These are phyloP conservation scores for Fusarium robinianum DNA, from an alignment of 2,329 filamentous ascomycete genomes.

Conservation along the genomic window DNA sequence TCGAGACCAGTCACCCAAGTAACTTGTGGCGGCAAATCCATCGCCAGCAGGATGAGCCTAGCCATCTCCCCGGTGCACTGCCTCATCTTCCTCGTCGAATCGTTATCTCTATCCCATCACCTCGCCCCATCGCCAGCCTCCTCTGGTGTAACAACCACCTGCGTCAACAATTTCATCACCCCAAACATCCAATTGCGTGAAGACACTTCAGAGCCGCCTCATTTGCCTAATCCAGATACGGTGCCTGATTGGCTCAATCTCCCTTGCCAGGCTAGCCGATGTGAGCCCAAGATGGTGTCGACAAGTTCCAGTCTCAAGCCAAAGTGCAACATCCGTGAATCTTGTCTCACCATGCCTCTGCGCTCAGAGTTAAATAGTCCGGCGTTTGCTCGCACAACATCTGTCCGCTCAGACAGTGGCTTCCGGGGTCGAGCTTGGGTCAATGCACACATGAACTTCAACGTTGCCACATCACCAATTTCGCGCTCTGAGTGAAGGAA, in stretches of 20 bases:
- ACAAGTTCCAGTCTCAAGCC: constrained; percentile 24
- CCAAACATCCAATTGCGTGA: constrained; percentile 27
- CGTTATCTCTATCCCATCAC: constrained; percentile 1
- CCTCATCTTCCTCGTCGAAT: constrained; percentile 14
- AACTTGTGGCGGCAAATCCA: no score
- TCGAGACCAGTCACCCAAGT: no score
- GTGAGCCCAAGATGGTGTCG: constrained; percentile 21
- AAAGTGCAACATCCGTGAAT: no score
- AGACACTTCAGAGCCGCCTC: constrained; percentile 21
- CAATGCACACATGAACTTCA: no score
- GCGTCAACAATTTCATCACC: constrained; percentile 24
- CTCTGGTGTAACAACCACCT: constrained; percentile 10
- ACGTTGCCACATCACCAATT: neutral
- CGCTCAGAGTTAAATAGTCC: no score
- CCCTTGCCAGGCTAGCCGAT: constrained; percentile 3
- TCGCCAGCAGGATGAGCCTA: constrained; percentile 10
- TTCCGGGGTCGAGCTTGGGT: no score
- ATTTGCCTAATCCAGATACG: constrained; percentile 7
- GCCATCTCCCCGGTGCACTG: constrained; percentile 15
- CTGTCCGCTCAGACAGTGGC: no score
- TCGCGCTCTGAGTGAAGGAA: constrained; percentile 1
- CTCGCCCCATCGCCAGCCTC: constrained; percentile 24
- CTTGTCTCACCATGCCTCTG: no score
- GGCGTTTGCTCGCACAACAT: no score
- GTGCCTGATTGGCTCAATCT: constrained; percentile 17